phyloP scores from a whole-genome alignment of 2,329 filamentous ascomycete genomes.

The Fusarium sarcochroum region DNA sequence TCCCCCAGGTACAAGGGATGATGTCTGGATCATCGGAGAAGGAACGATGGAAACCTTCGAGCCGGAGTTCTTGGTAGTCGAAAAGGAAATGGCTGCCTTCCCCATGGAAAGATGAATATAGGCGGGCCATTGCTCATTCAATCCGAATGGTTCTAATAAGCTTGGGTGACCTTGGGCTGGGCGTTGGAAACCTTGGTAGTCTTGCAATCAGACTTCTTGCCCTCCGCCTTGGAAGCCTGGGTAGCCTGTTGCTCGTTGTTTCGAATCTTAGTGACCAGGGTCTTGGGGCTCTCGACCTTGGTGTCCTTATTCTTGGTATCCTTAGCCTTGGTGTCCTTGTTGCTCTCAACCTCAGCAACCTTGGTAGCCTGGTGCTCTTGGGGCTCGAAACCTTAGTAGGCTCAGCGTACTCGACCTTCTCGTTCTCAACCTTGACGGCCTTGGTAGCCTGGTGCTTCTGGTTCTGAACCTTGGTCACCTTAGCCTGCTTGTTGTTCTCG shows the following conservation, averaged over 20 bases:
- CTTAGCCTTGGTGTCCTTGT: background rate
- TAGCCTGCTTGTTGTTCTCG: background rate
- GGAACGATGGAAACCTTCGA: too few relatives aligned
- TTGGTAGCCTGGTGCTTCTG: background rate
- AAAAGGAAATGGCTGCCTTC: too few relatives aligned
- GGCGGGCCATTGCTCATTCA: too few relatives aligned
- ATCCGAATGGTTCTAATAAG: background rate
- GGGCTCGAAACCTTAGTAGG: background rate
- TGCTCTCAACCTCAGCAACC: background rate
- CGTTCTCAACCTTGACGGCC: background rate
- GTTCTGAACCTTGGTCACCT: background rate
- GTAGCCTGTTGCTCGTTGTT: background rate
- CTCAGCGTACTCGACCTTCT: background rate
- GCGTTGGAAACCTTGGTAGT: background rate
- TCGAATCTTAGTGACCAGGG: constrained; percentile 10
- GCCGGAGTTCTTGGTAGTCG: too few relatives aligned
- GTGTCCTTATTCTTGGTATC: too few relatives aligned
- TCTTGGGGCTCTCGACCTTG: constrained; percentile 6
- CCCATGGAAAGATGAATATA: too few relatives aligned
- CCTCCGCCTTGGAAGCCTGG: background rate
- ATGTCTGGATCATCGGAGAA: too few relatives aligned
- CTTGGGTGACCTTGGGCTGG: background rate
- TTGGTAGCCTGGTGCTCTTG: background rate
- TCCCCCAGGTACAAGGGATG: too few relatives aligned
- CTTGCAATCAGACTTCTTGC: constrained; percentile 5